Evolutionary conservation across 768 basidiomycete species (phyloP), one percentile per base, ranked within the genome.

Genomic region (Leucosporidium yakuticum): DNA sequence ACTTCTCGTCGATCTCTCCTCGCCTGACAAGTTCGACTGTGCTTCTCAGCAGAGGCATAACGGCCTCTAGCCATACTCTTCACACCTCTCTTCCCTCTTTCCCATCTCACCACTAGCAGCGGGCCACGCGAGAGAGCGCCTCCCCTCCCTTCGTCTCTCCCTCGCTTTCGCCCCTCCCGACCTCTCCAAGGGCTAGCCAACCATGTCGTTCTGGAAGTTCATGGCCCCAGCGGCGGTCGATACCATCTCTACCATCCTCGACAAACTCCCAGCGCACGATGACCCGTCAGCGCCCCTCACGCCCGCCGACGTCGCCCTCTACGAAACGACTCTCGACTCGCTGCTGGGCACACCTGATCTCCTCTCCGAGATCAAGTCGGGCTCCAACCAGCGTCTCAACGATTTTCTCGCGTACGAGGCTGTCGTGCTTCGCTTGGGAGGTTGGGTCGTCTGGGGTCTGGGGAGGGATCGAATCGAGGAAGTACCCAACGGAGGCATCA

Each of bases 321-420:
- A 47, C 27, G 49, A 62, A 12, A 14, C 31, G 29, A 84, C 87
- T 59, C 85, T 98, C 51, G 93, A 96, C 78, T 87, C 90, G 51
- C 87, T 98, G 68, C 83, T 98, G 64, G 91, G 92, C 80, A 91
- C 96, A 80, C 88, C 91, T 76, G 93, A 97, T 78, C 82, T 98
- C 55, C 81, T 98, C 64, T 89, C 90, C 79, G 95, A 98, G 79
- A 91, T 92, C 84, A 97, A 97, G 80, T 83, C 88, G 1, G 71
- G 71, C 34, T 89, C 95, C 80, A 98, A 98, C 77, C 88, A 88
- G 50, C 82, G 89, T 66, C 85, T 95, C 60, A 88, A 90, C 74
- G 88, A 90, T 77, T 91, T 91, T 79, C 89, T 94, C 75, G 87
- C 87, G 71, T 82, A 89, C 73, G 82, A 85, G 60, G 90, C 91